Percentiles rank a stretch among this genome's conserved stretches.
Conservation (phyloP, 306 rosid genomes). For the Medicago arabica region DNA sequence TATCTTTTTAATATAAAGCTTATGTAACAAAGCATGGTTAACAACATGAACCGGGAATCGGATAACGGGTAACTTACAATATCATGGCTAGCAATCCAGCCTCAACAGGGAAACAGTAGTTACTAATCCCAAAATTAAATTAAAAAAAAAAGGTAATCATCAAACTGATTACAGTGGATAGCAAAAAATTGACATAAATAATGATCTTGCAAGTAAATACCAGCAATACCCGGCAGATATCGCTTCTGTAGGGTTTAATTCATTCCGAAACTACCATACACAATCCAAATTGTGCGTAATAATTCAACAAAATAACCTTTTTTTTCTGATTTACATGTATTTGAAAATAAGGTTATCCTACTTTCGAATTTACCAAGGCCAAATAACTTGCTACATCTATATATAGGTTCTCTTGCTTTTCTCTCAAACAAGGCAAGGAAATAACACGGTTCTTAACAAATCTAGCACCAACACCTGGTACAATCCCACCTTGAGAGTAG, state of each 20-base stretch:
- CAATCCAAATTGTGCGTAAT: conserved; percentile 13
- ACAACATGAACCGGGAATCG: not conserved
- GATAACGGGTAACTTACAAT: not conserved
- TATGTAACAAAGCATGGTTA: not conserved
- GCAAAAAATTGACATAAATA: not conserved
- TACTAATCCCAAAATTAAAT: not conserved
- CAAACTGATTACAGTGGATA: not conserved
- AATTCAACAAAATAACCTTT: conserved; percentile 1
- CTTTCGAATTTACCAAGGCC: conserved; percentile 14
- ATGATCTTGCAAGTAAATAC: not conserved
- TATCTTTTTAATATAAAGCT: not conserved
- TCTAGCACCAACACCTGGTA: conserved; percentile 14
- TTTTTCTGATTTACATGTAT: conserved; percentile 22
- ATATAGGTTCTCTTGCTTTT: conserved; percentile 26
- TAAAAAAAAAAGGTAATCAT: not conserved
- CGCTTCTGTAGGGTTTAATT: not conserved
- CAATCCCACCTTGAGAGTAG: conserved; percentile 10
- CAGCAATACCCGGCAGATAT: not conserved
- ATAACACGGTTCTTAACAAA: conserved; percentile 11
- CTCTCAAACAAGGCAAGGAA: conserved; percentile 14
- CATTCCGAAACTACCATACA: conserved; percentile 4
- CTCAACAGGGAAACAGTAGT: not conserved
- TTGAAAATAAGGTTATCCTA: conserved; percentile 6
- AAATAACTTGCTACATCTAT: not conserved
- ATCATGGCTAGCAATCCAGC: not conserved